Evolutionary conservation across 768 basidiomycete species (phyloP).

Genomic region (Rubroboletus satanas): DNA sequence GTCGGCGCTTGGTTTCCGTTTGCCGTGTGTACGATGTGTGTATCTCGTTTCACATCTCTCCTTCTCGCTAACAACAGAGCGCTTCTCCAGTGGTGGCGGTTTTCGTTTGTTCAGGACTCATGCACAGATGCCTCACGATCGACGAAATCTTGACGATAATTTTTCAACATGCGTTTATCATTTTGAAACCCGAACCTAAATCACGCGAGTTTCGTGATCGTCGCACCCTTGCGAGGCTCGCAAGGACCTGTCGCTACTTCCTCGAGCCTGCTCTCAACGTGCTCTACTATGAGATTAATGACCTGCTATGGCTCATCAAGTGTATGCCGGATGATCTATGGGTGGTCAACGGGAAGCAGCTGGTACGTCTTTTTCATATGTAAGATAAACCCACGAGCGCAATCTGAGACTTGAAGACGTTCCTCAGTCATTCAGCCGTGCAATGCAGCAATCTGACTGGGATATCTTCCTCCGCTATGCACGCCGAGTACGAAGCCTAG

Average conservation of each 20-base stretch:
- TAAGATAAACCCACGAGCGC: neutral
- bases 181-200: constrained; percentile 27
- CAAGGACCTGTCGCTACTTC: constrained; percentile 31
- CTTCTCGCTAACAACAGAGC: neutral
- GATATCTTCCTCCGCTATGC: constrained; percentile 28
- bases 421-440: constrained; percentile 22
- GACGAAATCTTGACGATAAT: constrained; percentile 32
- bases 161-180: constrained; percentile 29
- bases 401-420: constrained; percentile 4
- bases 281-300: constrained; percentile 30
- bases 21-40: constrained; percentile 26
- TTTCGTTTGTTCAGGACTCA: constrained; percentile 19
- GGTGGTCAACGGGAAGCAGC: constrained; percentile 30
- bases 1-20: constrained; percentile 13
- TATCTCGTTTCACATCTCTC: constrained; percentile 2
- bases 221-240: constrained; percentile 30
- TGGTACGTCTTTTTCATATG: constrained; percentile 14
- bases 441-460: constrained; percentile 25
- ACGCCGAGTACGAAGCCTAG: constrained; percentile 29
- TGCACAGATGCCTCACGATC: constrained; percentile 34
- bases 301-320: constrained; percentile 31
- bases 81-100: constrained; percentile 11
- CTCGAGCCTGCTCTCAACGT: constrained; percentile 31
- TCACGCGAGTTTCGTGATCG: constrained; percentile 29
- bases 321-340: constrained; percentile 32